Evolutionary conservation across 2,329 filamentous ascomycete species (phyloP).

Genomic region (Xylariales sp.): DNA sequence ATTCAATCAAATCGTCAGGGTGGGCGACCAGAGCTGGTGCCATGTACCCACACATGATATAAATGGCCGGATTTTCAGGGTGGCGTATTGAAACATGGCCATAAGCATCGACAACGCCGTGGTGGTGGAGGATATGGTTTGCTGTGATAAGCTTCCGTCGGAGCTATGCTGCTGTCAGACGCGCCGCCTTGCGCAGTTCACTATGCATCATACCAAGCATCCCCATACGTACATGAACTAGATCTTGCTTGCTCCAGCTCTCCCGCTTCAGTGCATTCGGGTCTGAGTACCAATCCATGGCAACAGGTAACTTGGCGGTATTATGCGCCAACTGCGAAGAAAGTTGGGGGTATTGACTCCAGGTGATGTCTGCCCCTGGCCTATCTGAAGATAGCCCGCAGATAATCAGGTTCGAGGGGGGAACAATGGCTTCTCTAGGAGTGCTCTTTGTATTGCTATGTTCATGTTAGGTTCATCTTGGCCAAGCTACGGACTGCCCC

Average conservation of each 20-base stretch:
- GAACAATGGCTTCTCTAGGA: no score
- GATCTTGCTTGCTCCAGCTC: conserved; percentile 1
- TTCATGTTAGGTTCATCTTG: no score
- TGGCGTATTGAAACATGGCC: conserved; percentile 45
- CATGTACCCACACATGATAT: conserved; percentile 42
- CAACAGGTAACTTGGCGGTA: background rate
- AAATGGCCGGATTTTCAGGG: conserved; percentile 36
- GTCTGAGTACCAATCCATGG: conserved; percentile 7
- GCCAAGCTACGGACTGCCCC: no score
- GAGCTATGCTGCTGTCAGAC: background rate
- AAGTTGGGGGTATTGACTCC: background rate
- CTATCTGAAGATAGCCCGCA: no score
- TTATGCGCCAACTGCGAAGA: background rate
- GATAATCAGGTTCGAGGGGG: no score
- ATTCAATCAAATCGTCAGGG: conserved; percentile 39
- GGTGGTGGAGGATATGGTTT: conserved; percentile 5
- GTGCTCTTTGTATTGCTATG: no score
- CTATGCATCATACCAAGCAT: background rate
- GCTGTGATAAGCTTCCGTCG: conserved; percentile 4
- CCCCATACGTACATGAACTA: background rate
- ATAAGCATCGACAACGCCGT: conserved; percentile 5
- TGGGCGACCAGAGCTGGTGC: conserved; percentile 42
- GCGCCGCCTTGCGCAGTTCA: background rate
- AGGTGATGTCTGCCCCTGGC: background rate
- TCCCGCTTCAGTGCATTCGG: background rate